A percentile compares a stretch with the other conserved stretches of the same genome.
phyloP scores from a whole-genome alignment of 352 stramenopile species.

The Phytophthora capsici region DNA sequence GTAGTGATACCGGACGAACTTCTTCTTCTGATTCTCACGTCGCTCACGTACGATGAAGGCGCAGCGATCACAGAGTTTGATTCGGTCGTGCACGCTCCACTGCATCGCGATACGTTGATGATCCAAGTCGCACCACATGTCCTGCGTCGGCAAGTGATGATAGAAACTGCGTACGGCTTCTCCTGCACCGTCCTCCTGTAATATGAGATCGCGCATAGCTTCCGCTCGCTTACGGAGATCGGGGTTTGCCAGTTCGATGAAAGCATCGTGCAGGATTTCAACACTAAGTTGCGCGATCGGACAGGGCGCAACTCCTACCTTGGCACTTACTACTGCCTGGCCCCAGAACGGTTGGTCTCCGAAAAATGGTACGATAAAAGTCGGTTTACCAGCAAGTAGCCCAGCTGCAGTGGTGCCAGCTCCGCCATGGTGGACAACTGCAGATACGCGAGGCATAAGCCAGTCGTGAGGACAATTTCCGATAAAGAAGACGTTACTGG shows the following conservation, averaged over 20 bases:
- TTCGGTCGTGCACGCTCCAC: constrained; percentile 39
- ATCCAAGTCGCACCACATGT: constrained; percentile 77
- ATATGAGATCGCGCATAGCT: constrained; percentile 59
- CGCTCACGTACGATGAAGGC: constrained; percentile 34
- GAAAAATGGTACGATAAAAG: constrained; percentile 95
- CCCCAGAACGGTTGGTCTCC: constrained; percentile 95
- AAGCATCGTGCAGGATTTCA: constrained; percentile 75
- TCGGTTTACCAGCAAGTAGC: constrained; percentile 89
- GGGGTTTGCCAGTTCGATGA: constrained; percentile 57
- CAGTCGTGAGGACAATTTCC: constrained; percentile 89
- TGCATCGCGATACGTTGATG: constrained; percentile 40
- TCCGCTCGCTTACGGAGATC: constrained; percentile 56
- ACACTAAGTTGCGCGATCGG: constrained; percentile 80
- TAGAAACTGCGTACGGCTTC: constrained; percentile 89
- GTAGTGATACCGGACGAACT: constrained; percentile 41
- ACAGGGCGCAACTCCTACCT: constrained; percentile 84
- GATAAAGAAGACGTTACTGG: constrained; percentile 65
- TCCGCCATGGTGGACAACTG: constrained; percentile 78
- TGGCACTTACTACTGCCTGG: constrained; percentile 76
- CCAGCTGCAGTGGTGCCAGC: constrained; percentile 93
- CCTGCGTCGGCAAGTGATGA: constrained; percentile 77
- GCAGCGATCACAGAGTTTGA: constrained; percentile 53
- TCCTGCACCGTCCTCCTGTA: constrained; percentile 82
- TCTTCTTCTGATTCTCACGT: constrained; percentile 38
- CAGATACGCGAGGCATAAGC: constrained; percentile 87